Conservation (phyloP, 257 asterid genomes). For the Solanum chiquidenum region DNA sequence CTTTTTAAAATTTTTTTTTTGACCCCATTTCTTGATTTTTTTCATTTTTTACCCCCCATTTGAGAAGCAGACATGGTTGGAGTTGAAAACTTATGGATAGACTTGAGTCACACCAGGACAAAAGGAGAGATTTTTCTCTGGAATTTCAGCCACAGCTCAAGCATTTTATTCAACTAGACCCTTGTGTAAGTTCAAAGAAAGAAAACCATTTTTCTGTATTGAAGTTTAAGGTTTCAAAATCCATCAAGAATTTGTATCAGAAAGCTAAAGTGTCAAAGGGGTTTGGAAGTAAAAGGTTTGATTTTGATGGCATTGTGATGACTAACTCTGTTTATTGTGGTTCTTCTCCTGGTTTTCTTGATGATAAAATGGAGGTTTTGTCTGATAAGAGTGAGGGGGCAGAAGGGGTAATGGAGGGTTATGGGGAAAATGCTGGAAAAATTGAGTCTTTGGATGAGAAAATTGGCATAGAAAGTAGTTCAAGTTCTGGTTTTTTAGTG, state of each 20-base stretch:
- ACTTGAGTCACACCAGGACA: slow-evolving; percentile 18
- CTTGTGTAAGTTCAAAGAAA: slow-evolving; percentile 10
- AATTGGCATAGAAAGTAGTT: slow-evolving; percentile 30
- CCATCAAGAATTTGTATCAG: slow-evolving; percentile 24
- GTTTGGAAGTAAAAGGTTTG: slow-evolving; percentile 24
- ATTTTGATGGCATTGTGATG: slow-evolving; percentile 41
- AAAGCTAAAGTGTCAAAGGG: slow-evolving; percentile 23
- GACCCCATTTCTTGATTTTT: slow-evolving; percentile 1
- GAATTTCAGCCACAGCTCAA: slow-evolving; percentile 10
- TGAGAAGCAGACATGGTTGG: slow-evolving; percentile 31
- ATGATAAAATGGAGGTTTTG: slow-evolving; percentile 24
- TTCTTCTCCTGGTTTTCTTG: slow-evolving; percentile 35
- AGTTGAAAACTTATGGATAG: slow-evolving; percentile 35
- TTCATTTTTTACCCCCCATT: slow-evolving; percentile 6
- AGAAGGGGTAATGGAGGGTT: background rate
- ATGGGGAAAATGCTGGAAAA: slow-evolving; percentile 8
- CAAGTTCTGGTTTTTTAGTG: slow-evolving; percentile 38
- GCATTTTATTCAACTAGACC: slow-evolving; percentile 11
- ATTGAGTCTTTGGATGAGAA: slow-evolving; percentile 10
- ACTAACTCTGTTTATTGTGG: slow-evolving; percentile 41
- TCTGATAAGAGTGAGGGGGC: background rate
- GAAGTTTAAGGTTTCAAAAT: slow-evolving; percentile 40
- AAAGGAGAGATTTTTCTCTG: slow-evolving; percentile 10
- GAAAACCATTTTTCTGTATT: slow-evolving; percentile 24
- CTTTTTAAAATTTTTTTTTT: background rate